Evolutionary conservation across 306 rosid genomes (phyloP), one percentile per base, ranked within the genome.

Genomic region (Comarum palustre): DNA sequence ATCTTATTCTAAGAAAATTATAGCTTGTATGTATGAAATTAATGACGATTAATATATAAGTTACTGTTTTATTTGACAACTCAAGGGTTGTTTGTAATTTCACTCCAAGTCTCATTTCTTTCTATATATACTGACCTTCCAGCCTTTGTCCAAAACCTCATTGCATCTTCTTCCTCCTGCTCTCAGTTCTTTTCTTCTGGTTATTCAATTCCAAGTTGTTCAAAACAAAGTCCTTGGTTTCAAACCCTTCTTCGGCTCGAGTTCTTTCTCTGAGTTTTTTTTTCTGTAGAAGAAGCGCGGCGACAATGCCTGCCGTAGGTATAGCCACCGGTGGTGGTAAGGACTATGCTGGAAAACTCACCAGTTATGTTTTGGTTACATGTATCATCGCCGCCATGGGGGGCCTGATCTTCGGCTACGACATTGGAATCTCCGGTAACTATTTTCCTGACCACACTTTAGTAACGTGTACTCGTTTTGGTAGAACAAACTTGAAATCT

Each of bases 361-460:
- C 98, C 48, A 82, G 85, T 0, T 93, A 68, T 39, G 97, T 93
- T 11, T 78, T 82, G 0, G 69, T 85, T 52, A 89, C 98, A 46
- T 93, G 98, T 24, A 79, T 93, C 24, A 93, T 91, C 16, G 98
- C 98, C 0, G 98, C 90, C 76, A 91, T 91, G 98, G 98, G 98
- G 3, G 98, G 98, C 6, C 79, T 93, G n/a, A 93, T 93, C 75
- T 93, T 93, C 48, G 98, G 98, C 3, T 90, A 91, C 81, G 98
- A 93, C 61, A 91, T 93, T 51, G 98, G 98, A 17, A 93, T 93
- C 77, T 93, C 98, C 6, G 98, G 98, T 93, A 81, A 16, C 7
- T 19, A n/a, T 3, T 52, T 24, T 14, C 24, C 3, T 24, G 25
- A 20, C 41, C 54, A 24, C 32, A 20, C 7, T 50, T 48, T 22